These are phyloP conservation scores for Venturia oleaginea DNA, from an alignment of 2,329 filamentous ascomycete genomes.

Conservation along the genomic window DNA sequence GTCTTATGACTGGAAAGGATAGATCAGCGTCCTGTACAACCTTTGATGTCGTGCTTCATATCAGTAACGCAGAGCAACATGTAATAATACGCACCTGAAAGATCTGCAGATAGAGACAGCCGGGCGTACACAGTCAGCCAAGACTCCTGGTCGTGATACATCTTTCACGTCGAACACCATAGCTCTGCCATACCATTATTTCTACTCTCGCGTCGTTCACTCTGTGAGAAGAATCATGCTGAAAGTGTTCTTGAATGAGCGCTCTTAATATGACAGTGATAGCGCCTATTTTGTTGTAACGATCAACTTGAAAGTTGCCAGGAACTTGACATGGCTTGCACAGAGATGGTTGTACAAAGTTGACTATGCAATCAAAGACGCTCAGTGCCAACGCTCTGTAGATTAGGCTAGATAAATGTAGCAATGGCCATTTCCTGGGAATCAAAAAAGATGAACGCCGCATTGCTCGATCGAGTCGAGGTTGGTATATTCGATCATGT, in stretches of 20 bases:
- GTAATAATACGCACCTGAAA: too few relatives aligned
- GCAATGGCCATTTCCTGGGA: background rate
- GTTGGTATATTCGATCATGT: background rate
- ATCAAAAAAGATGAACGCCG: slow-evolving; percentile 1
- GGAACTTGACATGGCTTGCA: background rate
- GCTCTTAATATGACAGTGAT: background rate
- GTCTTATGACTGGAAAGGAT: too few relatives aligned
- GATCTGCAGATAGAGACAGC: too few relatives aligned
- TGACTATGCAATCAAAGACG: background rate
- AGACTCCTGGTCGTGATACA: too few relatives aligned
- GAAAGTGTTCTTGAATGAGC: background rate
- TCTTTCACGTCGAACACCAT: too few relatives aligned
- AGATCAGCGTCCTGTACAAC: too few relatives aligned
- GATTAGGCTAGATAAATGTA: background rate
- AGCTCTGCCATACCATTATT: too few relatives aligned
- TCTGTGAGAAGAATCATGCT: background rate
- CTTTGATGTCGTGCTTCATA: too few relatives aligned
- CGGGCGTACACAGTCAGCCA: too few relatives aligned
- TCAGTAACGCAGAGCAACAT: too few relatives aligned
- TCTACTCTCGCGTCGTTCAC: background rate
- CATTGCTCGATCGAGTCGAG: background rate
- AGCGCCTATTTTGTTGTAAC: background rate
- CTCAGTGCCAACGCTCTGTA: background rate
- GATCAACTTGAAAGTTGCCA: background rate
- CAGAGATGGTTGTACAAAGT: background rate